These are phyloP conservation scores for Zychaea mexicana DNA, from an alignment of 371 early-diverging fungal genomes.

Conservation along the genomic window DNA sequence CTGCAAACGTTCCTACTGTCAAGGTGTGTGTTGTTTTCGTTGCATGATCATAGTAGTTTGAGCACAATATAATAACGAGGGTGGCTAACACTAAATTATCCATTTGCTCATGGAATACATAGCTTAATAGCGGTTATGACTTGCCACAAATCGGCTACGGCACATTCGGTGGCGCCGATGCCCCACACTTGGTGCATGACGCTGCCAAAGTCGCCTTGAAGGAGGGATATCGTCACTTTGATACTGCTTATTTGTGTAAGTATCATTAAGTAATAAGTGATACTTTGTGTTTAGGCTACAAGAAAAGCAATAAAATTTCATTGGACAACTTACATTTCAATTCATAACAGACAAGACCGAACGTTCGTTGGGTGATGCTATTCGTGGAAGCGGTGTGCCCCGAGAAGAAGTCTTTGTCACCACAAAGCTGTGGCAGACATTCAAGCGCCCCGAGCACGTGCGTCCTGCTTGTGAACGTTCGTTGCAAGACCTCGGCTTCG, in stretches of 20 bases:
- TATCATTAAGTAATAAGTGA: background rate
- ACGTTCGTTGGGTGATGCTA: slow-evolving; percentile 72
- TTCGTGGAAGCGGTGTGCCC: slow-evolving; percentile 48
- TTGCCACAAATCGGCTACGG: slow-evolving; percentile 46
- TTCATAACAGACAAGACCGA: slow-evolving; percentile 53
- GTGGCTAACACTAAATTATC: background rate
- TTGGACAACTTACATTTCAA: background rate
- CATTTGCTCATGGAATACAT: background rate
- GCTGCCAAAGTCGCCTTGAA: slow-evolving; percentile 42
- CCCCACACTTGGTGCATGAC: slow-evolving; percentile 36
- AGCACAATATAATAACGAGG: background rate
- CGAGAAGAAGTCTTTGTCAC: slow-evolving; percentile 59
- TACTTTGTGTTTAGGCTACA: no score
- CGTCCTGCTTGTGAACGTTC: slow-evolving; percentile 55
- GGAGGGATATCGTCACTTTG: slow-evolving; percentile 41
- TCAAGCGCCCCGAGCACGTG: slow-evolving; percentile 55
- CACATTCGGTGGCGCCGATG: slow-evolving; percentile 45
- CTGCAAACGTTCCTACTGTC: background rate
- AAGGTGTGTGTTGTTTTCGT: background rate
- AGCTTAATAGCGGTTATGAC: slow-evolving; percentile 40
- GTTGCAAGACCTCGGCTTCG: slow-evolving; percentile 69
- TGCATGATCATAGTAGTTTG: no score
- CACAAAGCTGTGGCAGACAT: slow-evolving; percentile 88
- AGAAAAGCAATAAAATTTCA: no score
- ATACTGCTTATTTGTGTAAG: slow-evolving; percentile 47